Base-by-base conservation (phyloP, 257 asterid species). In the Cruciata laevipes region DNA sequence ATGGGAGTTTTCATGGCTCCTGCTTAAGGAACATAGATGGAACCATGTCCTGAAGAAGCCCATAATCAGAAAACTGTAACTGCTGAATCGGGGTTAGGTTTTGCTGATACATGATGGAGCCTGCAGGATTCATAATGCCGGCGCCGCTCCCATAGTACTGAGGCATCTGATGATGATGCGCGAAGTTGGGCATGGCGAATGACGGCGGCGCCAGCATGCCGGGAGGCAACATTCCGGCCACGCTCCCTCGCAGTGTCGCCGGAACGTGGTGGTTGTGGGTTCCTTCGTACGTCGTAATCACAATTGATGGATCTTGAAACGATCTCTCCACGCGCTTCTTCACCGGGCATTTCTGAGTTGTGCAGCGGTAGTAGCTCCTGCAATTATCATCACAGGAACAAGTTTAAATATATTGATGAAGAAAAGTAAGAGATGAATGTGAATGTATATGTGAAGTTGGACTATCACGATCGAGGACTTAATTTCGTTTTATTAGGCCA, bases 311-410 rank as follows among this genome's bases (percentile, higher is more conserved):
- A 84, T 87, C 95, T 70, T 87, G 89, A 73, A 61, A 85, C 16
- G 95, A 89, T 55, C 95, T 79, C 76, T 89, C 95, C 0, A 89
- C 89, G 1, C 87, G 82, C 42, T 89, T 89, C 84, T 89, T 89
- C 75, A 89, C 96, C 30, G 61, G 75, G 53, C 96, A 89, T 69
- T 89, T 87, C 21, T 85, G 93, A 10, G 95, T 87, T 14, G 96
- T 87, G 84, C 95, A 89, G 31, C 96, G 74, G n/a, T 89, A 89
- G 73, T 87, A 89, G 83, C 96, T 89, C 72, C 95, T 89, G 86
- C 72, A 63, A 49, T 53, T 33, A 20, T 27, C 30, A n/a, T n/a
- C n/a, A 61, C 40, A 37, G 7, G 40, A 37, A 37, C n/a, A n/a
- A n/a, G n/a, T n/a, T n/a, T n/a, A n/a, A n/a, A n/a, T n/a, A n/a